A percentile compares a stretch with the other conserved stretches of the same genome.
Evolutionary conservation across 1,139 yeast species (phyloP).

Genomic region (Candida glucosophila): DNA sequence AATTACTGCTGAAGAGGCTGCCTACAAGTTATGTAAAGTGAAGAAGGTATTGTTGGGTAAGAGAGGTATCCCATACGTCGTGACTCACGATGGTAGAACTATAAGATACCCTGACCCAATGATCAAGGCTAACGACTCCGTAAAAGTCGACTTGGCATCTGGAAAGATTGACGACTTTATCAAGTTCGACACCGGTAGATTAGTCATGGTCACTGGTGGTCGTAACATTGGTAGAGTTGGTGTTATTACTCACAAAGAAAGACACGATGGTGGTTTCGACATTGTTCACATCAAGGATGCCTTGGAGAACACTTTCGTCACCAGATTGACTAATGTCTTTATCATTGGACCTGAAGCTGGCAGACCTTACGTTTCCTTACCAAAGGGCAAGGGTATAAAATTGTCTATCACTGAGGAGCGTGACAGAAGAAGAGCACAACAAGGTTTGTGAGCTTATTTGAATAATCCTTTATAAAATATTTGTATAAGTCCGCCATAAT

Average conservation of each 20-base stretch:
- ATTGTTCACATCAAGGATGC: slow-evolving; percentile 97
- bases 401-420: slow-evolving; percentile 97
- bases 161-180: slow-evolving; percentile 90
- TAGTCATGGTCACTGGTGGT: slow-evolving; percentile 98
- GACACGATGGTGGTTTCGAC: slow-evolving; percentile 99
- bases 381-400: slow-evolving; percentile 99
- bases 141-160: slow-evolving; percentile 89
- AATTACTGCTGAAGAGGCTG: slow-evolving; percentile 96
- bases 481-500: too few species aligned
- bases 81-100: slow-evolving; percentile 99
- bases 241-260: slow-evolving; percentile 96
- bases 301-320: slow-evolving; percentile 94
- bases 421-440: slow-evolving; percentile 94
- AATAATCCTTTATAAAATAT: slow-evolving; percentile 1
- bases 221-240: slow-evolving; percentile 99
- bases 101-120: slow-evolving; percentile 98
- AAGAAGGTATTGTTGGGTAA: slow-evolving; percentile 97
- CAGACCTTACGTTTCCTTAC: slow-evolving; percentile 94
- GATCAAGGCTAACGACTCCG: slow-evolving; percentile 94
- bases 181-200: slow-evolving; percentile 92
- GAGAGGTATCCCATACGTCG: slow-evolving; percentile 96
- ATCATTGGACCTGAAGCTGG: slow-evolving; percentile 91
- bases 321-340: slow-evolving; percentile 96
- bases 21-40: slow-evolving; percentile 96
- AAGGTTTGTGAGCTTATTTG: slow-evolving; percentile 24